Evolutionary conservation across 352 stramenopile species (phyloP), one percentile per base, ranked within the genome.

Genomic region (Phytophthora kernoviae): DNA sequence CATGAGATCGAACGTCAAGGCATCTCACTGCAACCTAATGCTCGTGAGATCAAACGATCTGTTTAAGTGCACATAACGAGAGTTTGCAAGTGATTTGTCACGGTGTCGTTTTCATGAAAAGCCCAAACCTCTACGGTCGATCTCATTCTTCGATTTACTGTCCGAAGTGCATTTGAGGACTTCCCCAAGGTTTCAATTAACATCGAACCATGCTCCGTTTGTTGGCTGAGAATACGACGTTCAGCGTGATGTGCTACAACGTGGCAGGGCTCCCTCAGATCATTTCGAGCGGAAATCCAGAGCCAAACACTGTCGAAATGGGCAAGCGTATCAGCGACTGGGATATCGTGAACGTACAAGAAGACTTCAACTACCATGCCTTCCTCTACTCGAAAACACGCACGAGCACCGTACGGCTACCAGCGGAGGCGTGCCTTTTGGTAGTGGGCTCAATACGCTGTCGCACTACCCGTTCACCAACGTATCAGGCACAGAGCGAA

Each of bases 391-490:
- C 50, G 37, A 49, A 66, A 59, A 77, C 44, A 68, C 60, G 42
- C 68, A 77, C 53, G 11, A 58, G 52, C 69, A 67, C 61, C 60
- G 60, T 32, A 79, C 70, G 48, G 36, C 65, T 15, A 70, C 62
- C 18, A 79, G 67, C 54, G 67, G 67, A 36, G 62, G 62, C 26
- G 67, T 70, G 12, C 60, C 56, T 2, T 65, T 79, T 17, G 70
- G 70, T 42, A 75, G 61, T 26, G 70, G 70, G 0, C 58, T 79
- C 32, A 79, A 79, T 61, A 70, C 70, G 20, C 41, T 79, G 10
- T 79, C 70, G 33, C 68, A 70, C 33, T 79, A 56, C 34, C 22
- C 57, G 7, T 79, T 79, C 46, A 70, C 34, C 22, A 65, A 61
- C 44, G 46, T 75, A 14, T 61, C 52, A 12, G 65, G 55, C 36